Evolutionary conservation across 164 flowering plant genomes (phyloP).

Genomic region (Brasenia schreberi): DNA sequence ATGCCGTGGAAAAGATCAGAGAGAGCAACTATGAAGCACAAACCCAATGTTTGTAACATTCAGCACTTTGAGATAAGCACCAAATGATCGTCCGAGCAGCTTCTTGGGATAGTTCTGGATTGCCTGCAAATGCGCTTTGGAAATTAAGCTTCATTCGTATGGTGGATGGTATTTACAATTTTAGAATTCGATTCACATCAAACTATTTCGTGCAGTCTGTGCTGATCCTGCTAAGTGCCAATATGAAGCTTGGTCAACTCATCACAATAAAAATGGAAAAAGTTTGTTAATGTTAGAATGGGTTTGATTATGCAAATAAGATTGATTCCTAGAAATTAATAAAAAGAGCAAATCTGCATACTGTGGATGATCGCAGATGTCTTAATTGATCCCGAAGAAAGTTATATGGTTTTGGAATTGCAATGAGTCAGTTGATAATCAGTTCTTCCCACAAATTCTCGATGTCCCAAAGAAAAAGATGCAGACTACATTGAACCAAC

Average conservation of each 20-base stretch:
- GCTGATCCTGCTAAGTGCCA: neutral
- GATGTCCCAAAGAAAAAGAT: neutral
- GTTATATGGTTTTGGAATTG: neutral
- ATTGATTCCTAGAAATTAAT: neutral
- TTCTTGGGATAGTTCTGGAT: slow-evolving; percentile 52
- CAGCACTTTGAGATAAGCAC: slow-evolving; percentile 59
- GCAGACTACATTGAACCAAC: neutral
- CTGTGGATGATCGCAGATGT: neutral
- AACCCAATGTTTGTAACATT: slow-evolving; percentile 78
- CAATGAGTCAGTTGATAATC: neutral
- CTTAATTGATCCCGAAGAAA: neutral
- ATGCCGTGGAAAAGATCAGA: neutral
- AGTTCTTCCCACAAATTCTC: neutral
- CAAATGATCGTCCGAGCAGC: slow-evolving; percentile 47
- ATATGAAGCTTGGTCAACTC: too few relatives aligned
- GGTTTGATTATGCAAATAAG: neutral
- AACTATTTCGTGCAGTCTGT: too few relatives aligned
- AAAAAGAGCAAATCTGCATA: neutral
- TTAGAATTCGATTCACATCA: too few relatives aligned
- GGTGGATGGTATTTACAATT: neutral
- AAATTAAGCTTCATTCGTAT: neutral
- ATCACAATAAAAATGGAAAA: neutral
- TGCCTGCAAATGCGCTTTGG: slow-evolving; percentile 24
- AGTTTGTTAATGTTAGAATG: neutral
- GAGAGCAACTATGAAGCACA: slow-evolving; percentile 16